phyloP scores from a whole-genome alignment of 768 basidiomycete genomes.

The Lanmaoa rubissima region DNA sequence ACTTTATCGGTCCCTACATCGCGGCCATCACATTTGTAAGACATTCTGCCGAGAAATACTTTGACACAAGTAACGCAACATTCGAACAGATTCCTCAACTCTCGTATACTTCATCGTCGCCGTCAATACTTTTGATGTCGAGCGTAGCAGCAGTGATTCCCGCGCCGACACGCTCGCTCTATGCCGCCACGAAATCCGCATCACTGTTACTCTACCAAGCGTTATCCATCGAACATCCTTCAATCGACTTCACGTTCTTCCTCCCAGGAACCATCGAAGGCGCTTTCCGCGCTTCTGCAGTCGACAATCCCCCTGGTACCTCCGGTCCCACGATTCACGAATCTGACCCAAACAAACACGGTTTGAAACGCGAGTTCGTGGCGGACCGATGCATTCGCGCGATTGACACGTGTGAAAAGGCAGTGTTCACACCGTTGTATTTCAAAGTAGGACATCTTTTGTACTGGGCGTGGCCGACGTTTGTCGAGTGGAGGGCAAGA shows the following conservation, averaged over 20 bases:
- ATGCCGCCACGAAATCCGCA: slow-evolving; percentile 81
- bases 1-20: slow-evolving; percentile 69
- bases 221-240: slow-evolving; percentile 76
- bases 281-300: slow-evolving; percentile 75
- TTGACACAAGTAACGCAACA: neutral
- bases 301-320: slow-evolving; percentile 45
- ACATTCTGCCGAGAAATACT: neutral
- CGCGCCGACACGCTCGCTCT: slow-evolving; percentile 82
- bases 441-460: slow-evolving; percentile 50
- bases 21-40: slow-evolving; percentile 72
- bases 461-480: slow-evolving; percentile 63
- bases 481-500: slow-evolving; percentile 56
- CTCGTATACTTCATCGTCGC: slow-evolving; percentile 56
- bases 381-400: slow-evolving; percentile 59
- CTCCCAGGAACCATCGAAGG: slow-evolving; percentile 75
- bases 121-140: slow-evolving; percentile 77
- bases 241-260: slow-evolving; percentile 58
- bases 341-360: slow-evolving; percentile 52
- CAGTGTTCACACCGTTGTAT: slow-evolving; percentile 54
- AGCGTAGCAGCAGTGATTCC: slow-evolving; percentile 78
- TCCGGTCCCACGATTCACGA: slow-evolving; percentile 38
- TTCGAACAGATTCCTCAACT: slow-evolving; percentile 70
- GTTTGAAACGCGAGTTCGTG: slow-evolving; percentile 58
- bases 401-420: slow-evolving; percentile 55
- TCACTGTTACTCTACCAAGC: slow-evolving; percentile 75